Evolutionary conservation across 805 yeast genomes (phyloP).

Genomic region (Hyphopichia homilentoma): DNA sequence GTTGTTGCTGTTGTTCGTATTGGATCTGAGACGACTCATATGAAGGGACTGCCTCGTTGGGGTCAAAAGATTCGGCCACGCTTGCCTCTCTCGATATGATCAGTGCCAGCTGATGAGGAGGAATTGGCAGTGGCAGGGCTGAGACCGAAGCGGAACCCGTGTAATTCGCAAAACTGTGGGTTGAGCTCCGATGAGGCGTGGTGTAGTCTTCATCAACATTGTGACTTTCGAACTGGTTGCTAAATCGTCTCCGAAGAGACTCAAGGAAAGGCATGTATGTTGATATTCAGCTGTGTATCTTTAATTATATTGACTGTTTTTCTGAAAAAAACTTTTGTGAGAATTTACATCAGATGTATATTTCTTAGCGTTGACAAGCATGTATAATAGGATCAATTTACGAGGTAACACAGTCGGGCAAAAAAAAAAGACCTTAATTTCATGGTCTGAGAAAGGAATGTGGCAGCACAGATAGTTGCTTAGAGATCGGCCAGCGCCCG

Average conservation of each 20-base stretch:
- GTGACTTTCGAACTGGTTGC: conserved; percentile 24
- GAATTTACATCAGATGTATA: no score
- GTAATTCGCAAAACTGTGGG: conserved; percentile 2
- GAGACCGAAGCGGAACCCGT: background rate
- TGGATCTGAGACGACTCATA: conserved; percentile 37
- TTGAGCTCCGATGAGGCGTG: conserved; percentile 10
- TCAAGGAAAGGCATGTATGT: conserved; percentile 26
- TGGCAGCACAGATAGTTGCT: no score
- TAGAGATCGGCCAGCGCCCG: no score
- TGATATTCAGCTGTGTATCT: no score
- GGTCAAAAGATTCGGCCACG: conserved; percentile 21
- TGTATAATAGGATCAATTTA: no score
- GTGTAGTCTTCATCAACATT: conserved; percentile 32
- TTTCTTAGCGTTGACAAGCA: no score
- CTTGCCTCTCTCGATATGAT: no score
- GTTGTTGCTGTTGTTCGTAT: conserved; percentile 2
- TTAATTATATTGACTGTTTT: no score
- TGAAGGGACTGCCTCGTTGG: conserved; percentile 36
- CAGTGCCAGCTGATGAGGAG: background rate
- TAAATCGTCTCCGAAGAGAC: conserved; percentile 20
- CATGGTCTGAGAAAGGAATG: no score
- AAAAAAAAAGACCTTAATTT: no score
- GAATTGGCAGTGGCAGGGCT: background rate
- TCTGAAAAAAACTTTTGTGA: no score
- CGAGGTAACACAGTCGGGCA: no score